Evolutionary conservation across 192 early-diverging fungal species (phyloP).

Genomic region (Mortierella hygrophila): DNA sequence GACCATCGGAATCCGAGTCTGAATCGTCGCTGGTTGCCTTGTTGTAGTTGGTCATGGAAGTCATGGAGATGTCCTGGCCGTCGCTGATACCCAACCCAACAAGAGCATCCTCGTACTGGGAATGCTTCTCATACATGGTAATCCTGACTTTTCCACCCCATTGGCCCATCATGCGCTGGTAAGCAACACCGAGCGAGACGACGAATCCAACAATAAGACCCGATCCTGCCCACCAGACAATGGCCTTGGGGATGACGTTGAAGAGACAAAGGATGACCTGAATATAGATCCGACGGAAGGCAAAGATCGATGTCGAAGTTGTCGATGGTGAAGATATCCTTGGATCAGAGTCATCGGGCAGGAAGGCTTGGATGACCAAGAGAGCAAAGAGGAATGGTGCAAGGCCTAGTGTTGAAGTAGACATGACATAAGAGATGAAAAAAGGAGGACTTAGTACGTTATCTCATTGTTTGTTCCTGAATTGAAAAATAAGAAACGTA

Average conservation of each 20-base stretch:
- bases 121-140: conserved; percentile 24
- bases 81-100: not conserved
- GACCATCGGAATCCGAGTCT: not conserved
- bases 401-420: conserved; percentile 45
- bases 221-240: conserved; percentile 68
- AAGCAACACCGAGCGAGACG: conserved; percentile 47
- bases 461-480: not conserved
- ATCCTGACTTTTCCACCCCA: conserved; percentile 45
- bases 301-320: not conserved
- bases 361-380: conserved; percentile 60
- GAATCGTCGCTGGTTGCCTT: not conserved
- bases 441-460: not conserved
- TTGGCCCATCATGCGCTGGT: conserved; percentile 29
- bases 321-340: not conserved
- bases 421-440: conserved; percentile 7
- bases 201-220: conserved; percentile 62
- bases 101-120: not conserved
- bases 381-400: conserved; percentile 64
- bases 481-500: not conserved
- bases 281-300: conserved; percentile 17
- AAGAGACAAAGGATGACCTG: conserved; percentile 63
- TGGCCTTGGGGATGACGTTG: conserved; percentile 62
- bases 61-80: not conserved
- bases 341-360: not conserved
- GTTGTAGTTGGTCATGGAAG: not conserved